phyloP scores from a whole-genome alignment of 1,284 basidiomycete genomes.

The Cronartium ribicola region DNA sequence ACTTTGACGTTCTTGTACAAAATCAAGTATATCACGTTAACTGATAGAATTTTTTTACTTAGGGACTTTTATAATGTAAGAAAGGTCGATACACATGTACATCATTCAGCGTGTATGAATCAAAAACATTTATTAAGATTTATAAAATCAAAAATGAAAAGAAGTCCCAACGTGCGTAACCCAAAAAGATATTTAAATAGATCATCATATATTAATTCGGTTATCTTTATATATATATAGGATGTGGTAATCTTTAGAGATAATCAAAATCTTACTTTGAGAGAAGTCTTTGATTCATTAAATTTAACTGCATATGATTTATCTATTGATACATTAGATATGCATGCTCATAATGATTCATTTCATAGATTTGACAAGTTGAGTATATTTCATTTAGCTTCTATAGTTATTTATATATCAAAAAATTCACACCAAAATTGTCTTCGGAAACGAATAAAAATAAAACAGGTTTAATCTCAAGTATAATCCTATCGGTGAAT shows the following conservation, averaged over 20 bases:
- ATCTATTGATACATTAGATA: constrained; percentile 97
- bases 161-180: constrained; percentile 54
- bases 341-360: constrained; percentile 96
- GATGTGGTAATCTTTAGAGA: constrained; percentile 96
- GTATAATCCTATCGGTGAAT: constrained; percentile 93
- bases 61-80: constrained; percentile 98
- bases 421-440: constrained; percentile 9
- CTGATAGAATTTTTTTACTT: background rate
- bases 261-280: constrained; percentile 78
- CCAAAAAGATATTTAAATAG: background rate
- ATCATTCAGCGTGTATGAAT: constrained; percentile 98
- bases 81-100: constrained; percentile 96
- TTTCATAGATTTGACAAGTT: constrained; percentile 98
- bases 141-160: constrained; percentile 84
- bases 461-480: constrained; percentile 51
- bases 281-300: constrained; percentile 91
- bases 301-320: constrained; percentile 95
- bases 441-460: background rate
- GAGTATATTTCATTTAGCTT: constrained; percentile 62
- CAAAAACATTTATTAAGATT: constrained; percentile 99
- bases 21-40: background rate
- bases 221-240: constrained; percentile 54
- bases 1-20: background rate
- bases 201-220: background rate
- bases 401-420: background rate